Evolutionary conservation across 495 filamentous ascomycete species (phyloP), one percentile per base, ranked within the genome.

Genomic region (Cetradonia linearis): DNA sequence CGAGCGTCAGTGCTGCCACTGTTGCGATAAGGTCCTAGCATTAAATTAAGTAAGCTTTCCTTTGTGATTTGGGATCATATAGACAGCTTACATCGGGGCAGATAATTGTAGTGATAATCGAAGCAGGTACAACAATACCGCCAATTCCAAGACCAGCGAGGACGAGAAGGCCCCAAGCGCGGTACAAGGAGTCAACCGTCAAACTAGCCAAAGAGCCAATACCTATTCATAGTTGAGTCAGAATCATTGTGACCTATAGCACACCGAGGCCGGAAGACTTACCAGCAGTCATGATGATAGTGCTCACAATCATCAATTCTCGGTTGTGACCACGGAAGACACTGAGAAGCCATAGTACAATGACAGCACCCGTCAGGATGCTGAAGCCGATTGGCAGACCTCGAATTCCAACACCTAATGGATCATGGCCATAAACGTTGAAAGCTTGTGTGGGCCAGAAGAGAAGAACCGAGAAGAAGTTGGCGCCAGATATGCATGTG

Each of bases 361-460:
- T 72, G 58, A 82, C 80, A 31, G 83, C 84, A 34, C 86, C 85
- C 31, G 64, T 68, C 25, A 87, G 70, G 59, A 86, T 84, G 27
- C 78, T 78, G 56, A 87, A 82, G 2, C 82, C 84, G 58, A 86
- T 77, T 5, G 85, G 83, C 20, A 88, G 54, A 61, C 84, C 84
- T 60, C 85, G 80, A 59, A 88, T 65, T 36, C 85, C 85, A 52
- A 87, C 79, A n/a, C 72, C 78, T 23, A 84, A 68, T 6, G 85
- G 84, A 60, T 86, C 80, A 60, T 87, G 83, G 16, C 84, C 85
- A 62, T 86, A 88, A 10, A 87, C 83, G 65, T 88, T 88, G 74
- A 83, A 87, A 1, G 84, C 81, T 70, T 88, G 80, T 0, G 82
- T 85, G 0, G 86, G 86, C 86, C 85, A 88, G 65, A 88, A 83